Conservation (phyloP, 768 basidiomycete species). For the Crucibulum laeve region DNA sequence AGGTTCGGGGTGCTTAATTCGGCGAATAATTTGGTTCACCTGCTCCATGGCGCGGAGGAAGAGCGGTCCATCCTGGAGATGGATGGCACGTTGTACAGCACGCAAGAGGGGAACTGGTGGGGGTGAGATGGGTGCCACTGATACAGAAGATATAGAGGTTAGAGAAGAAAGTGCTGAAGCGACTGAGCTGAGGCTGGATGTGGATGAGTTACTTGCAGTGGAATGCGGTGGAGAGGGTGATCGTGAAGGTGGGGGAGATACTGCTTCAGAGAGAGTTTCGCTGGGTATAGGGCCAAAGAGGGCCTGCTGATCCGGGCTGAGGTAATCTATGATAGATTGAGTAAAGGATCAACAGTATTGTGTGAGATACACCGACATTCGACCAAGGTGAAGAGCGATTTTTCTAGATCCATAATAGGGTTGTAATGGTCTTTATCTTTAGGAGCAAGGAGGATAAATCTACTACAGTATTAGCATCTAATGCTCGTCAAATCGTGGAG, state of each 20-base stretch:
- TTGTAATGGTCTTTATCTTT: conserved; percentile 87
- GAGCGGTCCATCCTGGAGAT: conserved; percentile 65
- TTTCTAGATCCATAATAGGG: conserved; percentile 77
- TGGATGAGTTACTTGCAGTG: conserved; percentile 20
- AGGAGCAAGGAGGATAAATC: conserved; percentile 74
- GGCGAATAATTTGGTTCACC: conserved; percentile 59
- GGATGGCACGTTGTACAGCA: conserved; percentile 64
- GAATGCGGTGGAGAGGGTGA: conserved; percentile 30
- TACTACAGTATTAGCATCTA: conserved; percentile 19
- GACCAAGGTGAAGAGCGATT: conserved; percentile 66
- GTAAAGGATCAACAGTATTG: conserved; percentile 8
- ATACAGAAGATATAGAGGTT: conserved; percentile 22
- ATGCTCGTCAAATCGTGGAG: too few relatives aligned
- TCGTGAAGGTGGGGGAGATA: conserved; percentile 33
- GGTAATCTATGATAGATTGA: conserved; percentile 43
- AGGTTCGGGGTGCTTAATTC: conserved; percentile 61
- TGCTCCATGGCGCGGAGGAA: conserved; percentile 59
- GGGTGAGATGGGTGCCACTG: conserved; percentile 16
- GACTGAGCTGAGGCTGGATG: conserved; percentile 20
- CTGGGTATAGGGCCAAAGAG: conserved; percentile 66
- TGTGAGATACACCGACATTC: conserved; percentile 43
- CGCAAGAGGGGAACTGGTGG: conserved; percentile 39
- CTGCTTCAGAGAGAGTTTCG: conserved; percentile 35
- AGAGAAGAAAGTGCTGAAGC: conserved; percentile 25
- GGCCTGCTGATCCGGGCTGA: conserved; percentile 59